These are phyloP conservation scores for Hanseniaspora osmophila DNA, from an alignment of 805 yeast species.

Conservation along the genomic window DNA sequence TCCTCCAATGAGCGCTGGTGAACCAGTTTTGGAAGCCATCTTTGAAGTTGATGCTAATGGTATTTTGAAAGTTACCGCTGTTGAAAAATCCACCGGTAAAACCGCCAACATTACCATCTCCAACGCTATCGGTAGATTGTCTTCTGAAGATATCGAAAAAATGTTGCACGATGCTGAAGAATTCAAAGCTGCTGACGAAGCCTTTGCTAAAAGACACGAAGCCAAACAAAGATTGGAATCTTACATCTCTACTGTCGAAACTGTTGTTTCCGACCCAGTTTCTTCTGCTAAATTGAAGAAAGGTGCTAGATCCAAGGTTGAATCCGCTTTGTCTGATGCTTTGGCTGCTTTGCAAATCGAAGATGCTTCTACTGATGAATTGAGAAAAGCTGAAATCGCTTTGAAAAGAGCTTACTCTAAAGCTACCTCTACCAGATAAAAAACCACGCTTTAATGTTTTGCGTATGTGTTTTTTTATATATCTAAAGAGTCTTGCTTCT, in stretches of 20 bases:
- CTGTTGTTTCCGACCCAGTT: slow-evolving; percentile 96
- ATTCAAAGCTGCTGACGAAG: slow-evolving; percentile 97
- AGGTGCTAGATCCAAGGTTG: slow-evolving; percentile 93
- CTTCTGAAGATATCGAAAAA: slow-evolving; percentile 93
- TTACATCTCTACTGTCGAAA: slow-evolving; percentile 89
- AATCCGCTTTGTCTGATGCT: slow-evolving; percentile 95
- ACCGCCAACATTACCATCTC: slow-evolving; percentile 97
- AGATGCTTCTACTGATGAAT: slow-evolving; percentile 92
- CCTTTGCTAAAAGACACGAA: slow-evolving; percentile 98
- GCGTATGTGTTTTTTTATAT: too few species aligned
- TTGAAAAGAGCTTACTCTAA: slow-evolving; percentile 98
- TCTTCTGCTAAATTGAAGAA: slow-evolving; percentile 94
- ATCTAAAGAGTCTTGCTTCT: too few species aligned
- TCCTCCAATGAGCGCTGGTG: slow-evolving; percentile 98
- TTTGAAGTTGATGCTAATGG: slow-evolving; percentile 99
- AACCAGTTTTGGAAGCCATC: slow-evolving; percentile 97
- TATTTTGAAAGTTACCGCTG: slow-evolving; percentile 97
- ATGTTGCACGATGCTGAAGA: slow-evolving; percentile 98
- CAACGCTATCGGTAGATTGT: slow-evolving; percentile 96
- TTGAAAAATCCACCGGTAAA: slow-evolving; percentile 97
- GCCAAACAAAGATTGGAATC: slow-evolving; percentile 98
- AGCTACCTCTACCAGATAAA: slow-evolving; percentile 95
- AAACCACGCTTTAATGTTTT: too few species aligned
- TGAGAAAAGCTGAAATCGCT: slow-evolving; percentile 97
- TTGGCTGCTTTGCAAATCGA: slow-evolving; percentile 93